These are phyloP conservation scores for Ophiostoma sp. DNA, from an alignment of 2,329 filamentous ascomycete species.

Conservation along the genomic window DNA sequence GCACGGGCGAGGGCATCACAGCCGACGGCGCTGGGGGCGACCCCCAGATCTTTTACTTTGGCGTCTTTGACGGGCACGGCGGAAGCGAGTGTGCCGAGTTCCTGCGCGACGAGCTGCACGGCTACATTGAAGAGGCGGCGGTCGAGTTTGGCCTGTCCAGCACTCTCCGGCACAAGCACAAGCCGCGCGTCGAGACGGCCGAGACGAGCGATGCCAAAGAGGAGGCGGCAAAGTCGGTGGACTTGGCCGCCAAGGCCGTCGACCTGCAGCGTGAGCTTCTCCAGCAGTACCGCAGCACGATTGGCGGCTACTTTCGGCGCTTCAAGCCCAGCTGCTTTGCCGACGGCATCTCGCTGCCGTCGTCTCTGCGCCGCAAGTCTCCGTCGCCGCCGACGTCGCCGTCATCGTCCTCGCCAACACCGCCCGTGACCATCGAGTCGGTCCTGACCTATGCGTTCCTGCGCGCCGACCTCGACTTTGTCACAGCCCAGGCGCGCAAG, in stretches of 20 bases:
- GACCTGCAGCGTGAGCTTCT: constrained; percentile 67
- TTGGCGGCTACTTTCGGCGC: constrained; percentile 90
- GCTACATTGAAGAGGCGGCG: constrained; percentile 80
- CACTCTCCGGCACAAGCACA: constrained; percentile 54
- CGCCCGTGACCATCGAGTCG: constrained; percentile 59
- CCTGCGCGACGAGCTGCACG: constrained; percentile 74
- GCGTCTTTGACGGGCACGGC: constrained; percentile 92
- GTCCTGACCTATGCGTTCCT: constrained; percentile 90
- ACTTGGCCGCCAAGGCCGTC: constrained; percentile 8
- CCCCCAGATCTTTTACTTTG: constrained; percentile 97
- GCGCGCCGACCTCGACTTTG: constrained; percentile 89
- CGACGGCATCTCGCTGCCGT: constrained; percentile 23
- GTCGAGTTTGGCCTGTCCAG: constrained; percentile 71
- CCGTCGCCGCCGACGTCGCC: neutral
- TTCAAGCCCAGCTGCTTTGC: constrained; percentile 77
- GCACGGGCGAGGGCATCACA: constrained; percentile 55
- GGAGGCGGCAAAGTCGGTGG: neutral
- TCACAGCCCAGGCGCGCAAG: constrained; percentile 80
- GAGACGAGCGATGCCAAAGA: neutral
- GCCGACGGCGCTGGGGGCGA: constrained; percentile 73
- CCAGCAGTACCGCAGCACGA: constrained; percentile 70
- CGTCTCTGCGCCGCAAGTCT: constrained; percentile 24
- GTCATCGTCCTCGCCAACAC: neutral
- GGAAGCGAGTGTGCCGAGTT: constrained; percentile 85
- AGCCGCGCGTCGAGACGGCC: neutral